phyloP scores from a whole-genome alignment of 305 asterid species.

The Fraxinus xanthoxyloides region DNA sequence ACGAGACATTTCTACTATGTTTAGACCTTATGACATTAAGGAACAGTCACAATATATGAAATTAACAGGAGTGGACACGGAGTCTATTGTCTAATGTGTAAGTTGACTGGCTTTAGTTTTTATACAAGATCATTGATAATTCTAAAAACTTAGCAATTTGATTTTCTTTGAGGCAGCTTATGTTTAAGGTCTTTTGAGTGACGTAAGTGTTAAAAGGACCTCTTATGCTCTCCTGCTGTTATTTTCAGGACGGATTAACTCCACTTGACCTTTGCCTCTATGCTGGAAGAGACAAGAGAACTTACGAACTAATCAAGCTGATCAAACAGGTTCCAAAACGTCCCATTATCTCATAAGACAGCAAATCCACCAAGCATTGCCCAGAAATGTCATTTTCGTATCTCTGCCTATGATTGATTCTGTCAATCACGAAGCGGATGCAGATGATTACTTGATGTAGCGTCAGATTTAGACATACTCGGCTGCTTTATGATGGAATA shows the following conservation, averaged over 20 bases:
- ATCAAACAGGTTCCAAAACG: slow-evolving; percentile 41
- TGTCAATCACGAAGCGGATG: neutral
- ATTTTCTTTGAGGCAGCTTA: neutral
- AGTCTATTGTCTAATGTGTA: neutral
- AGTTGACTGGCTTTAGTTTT: neutral
- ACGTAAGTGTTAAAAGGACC: neutral
- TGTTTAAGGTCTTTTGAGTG: neutral
- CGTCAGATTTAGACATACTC: neutral
- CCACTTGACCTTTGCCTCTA: slow-evolving; percentile 76
- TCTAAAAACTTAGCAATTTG: neutral
- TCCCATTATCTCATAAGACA: neutral
- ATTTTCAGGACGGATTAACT: slow-evolving; percentile 78
- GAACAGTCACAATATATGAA: neutral
- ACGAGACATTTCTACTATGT: neutral
- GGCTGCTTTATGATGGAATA: neutral
- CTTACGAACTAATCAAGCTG: slow-evolving; percentile 77
- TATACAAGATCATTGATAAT: neutral
- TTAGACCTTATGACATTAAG: neutral
- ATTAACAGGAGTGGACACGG: neutral
- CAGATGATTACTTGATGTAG: neutral
- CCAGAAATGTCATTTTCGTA: neutral
- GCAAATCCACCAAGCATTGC: neutral
- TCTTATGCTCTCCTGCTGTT: neutral
- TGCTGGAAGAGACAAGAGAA: slow-evolving; percentile 62
- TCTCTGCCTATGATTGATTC: neutral